Base-by-base conservation (phyloP, 1,139 yeast species). In the Candida tropicalis region DNA sequence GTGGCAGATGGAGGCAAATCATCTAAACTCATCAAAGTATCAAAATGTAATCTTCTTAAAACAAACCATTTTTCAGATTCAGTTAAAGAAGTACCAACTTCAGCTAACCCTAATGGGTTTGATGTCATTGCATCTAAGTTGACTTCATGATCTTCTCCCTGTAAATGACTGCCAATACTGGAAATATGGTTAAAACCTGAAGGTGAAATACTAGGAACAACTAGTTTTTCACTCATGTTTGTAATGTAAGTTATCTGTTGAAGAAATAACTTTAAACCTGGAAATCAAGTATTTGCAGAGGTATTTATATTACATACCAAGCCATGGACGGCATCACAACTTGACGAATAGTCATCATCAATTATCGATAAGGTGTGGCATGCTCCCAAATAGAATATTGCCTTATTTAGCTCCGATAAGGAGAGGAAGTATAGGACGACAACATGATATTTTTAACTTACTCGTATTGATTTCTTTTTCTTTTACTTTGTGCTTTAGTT, bases 21-120 rank as follows among this genome's bases (percentile, higher is more conserved):
- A 11, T 64, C 66, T 37, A 59, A 55, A 22, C 52, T 39, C 4
- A 49, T 39, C 48, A 63, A 62, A 20, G 63, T 62, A 24, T 59
- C 66, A 38, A 53, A 58, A 45, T 58, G 58, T 39, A 66, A 55
- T 41, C 68, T 55, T 39, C 46, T 57, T 46, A 66, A 58, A 20
- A 66, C 56, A 39, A 56, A 51, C 23, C 44, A 50, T 43, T 66
- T 66, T 44, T 67, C 68, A 8, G 52, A 57, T 2, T 54, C 35
- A 18, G 66, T 58, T 28, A 67, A 54, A 0, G 54, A 45, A 2
- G 41, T 45, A n/a, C 63, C 70, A 15, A 66, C 58, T 8, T 59
- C 61, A 15, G 52, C 55, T 25, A 66, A 45, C 11, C 64, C 57
- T 12, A 62, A 23, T 2, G 57, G 46, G 24, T 41, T n/a, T 11